Evolutionary conservation across 2,329 filamentous ascomycete genomes (phyloP).

Genomic region (Fusarium sp.): DNA sequence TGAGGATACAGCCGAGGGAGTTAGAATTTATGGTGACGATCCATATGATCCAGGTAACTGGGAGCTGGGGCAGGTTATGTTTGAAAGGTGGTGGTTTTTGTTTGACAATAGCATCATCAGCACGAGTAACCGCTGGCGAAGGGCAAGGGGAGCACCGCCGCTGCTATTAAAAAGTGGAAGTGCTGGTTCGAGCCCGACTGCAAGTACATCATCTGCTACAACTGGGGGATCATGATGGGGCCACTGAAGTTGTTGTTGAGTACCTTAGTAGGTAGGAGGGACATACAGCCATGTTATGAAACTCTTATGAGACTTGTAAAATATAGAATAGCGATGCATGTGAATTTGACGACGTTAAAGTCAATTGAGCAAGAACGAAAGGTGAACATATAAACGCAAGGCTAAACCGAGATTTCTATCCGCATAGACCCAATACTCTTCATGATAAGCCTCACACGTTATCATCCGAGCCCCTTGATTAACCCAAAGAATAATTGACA

Average conservation of each 20-base stretch:
- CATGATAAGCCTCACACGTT: neutral
- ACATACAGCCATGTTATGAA: no score
- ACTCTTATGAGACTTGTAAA: neutral
- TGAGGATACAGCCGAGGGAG: slow-evolving; percentile 63
- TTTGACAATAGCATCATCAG: slow-evolving; percentile 64
- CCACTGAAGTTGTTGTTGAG: neutral
- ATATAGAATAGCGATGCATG: neutral
- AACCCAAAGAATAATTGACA: neutral
- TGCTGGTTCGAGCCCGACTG: neutral
- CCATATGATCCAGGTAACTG: slow-evolving; percentile 60
- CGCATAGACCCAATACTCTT: neutral
- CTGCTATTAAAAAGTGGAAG: slow-evolving; percentile 35
- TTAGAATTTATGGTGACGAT: slow-evolving; percentile 60
- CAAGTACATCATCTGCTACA: neutral
- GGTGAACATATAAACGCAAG: neutral
- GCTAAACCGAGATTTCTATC: neutral
- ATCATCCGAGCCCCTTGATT: neutral
- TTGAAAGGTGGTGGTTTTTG: slow-evolving; percentile 69
- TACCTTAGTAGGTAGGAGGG: neutral
- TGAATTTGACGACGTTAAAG: neutral
- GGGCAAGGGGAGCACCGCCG: slow-evolving; percentile 55
- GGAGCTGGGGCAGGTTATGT: slow-evolving; percentile 68
- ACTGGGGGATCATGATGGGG: neutral
- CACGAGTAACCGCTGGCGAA: slow-evolving; percentile 62
- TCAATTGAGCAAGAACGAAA: neutral